phyloP scores from a whole-genome alignment of 805 yeast genomes.

The Teunomyces stri region DNA sequence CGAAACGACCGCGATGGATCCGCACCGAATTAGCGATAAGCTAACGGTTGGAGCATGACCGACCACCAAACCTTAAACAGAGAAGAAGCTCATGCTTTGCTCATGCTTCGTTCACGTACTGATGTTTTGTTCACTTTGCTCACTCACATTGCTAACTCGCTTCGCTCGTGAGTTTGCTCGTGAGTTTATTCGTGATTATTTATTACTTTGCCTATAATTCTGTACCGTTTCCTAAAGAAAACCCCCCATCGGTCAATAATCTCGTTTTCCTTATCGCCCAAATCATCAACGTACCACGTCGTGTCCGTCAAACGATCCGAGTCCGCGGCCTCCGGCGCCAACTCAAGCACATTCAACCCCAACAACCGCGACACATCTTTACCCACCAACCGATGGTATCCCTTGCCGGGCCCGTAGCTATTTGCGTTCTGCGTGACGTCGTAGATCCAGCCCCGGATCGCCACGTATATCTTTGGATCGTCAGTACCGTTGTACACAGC shows the following conservation, averaged over 20 bases:
- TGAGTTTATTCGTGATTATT: too few relatives aligned
- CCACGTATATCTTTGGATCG: constrained; percentile 56
- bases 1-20: too few relatives aligned
- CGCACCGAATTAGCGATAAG: too few relatives aligned
- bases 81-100: too few relatives aligned
- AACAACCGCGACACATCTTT: constrained; percentile 75
- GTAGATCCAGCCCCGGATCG: constrained; percentile 71
- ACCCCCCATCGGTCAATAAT: constrained; percentile 74
- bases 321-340: constrained; percentile 14
- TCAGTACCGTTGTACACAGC: constrained; percentile 30
- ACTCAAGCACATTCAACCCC: constrained; percentile 53
- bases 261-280: constrained; percentile 57
- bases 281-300: constrained; percentile 49
- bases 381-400: constrained; percentile 71
- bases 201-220: constrained; percentile 32
- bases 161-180: too few relatives aligned
- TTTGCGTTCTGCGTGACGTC: constrained; percentile 68
- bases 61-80: too few relatives aligned
- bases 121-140: too few relatives aligned
- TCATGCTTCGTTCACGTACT: too few relatives aligned
- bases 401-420: constrained; percentile 75
- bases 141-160: too few relatives aligned
- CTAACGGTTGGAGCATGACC: too few relatives aligned
- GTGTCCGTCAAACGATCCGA: constrained; percentile 8
- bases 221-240: constrained; percentile 51